Conservation (phyloP, 2,329 filamentous ascomycete species). For the Xylariaceae sp. region DNA sequence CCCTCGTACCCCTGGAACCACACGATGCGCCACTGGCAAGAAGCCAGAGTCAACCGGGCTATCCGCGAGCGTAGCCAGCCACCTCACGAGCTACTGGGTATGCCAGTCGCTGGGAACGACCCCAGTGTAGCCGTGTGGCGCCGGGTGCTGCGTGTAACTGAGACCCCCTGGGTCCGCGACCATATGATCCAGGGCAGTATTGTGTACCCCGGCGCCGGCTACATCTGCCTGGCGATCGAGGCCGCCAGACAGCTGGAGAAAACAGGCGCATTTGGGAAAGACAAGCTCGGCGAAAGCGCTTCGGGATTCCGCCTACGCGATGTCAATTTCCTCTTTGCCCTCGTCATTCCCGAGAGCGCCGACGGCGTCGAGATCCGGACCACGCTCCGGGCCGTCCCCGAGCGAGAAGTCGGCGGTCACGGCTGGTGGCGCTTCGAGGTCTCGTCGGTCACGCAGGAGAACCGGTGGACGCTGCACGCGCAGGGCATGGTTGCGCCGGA, state of each 20-base stretch:
- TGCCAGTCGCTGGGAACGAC: slow-evolving; percentile 1
- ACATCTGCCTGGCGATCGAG: slow-evolving; percentile 13
- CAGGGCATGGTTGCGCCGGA: slow-evolving; percentile 5
- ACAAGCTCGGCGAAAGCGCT: background rate
- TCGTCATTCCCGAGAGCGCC: slow-evolving; percentile 8
- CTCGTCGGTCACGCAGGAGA: slow-evolving; percentile 5
- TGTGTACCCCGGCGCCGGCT: slow-evolving; percentile 11
- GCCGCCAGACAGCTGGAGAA: too few species aligned
- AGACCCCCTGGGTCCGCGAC: slow-evolving; percentile 12
- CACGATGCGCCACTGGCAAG: slow-evolving; percentile 5
- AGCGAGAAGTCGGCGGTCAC: background rate
- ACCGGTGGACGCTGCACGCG: slow-evolving; percentile 10
- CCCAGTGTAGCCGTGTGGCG: slow-evolving; percentile 5
- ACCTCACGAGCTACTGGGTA: slow-evolving; percentile 11
- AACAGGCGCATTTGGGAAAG: slow-evolving; percentile 4
- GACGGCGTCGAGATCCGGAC: slow-evolving; percentile 10
- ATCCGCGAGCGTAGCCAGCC: slow-evolving; percentile 4
- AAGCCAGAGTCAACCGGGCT: slow-evolving; percentile 7
- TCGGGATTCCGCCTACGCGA: slow-evolving; percentile 6
- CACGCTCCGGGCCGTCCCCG: slow-evolving; percentile 3
- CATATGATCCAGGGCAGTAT: slow-evolving; percentile 8
- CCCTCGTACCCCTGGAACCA: slow-evolving; percentile 16
- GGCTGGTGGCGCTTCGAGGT: slow-evolving; percentile 7
- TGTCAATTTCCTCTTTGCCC: slow-evolving; percentile 5
- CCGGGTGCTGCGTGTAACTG: slow-evolving; percentile 3